A percentile compares a stretch with the other conserved stretches of the same genome.
These are phyloP conservation scores for Nissolia schottii DNA, from an alignment of 306 rosid species.

Conservation along the genomic window DNA sequence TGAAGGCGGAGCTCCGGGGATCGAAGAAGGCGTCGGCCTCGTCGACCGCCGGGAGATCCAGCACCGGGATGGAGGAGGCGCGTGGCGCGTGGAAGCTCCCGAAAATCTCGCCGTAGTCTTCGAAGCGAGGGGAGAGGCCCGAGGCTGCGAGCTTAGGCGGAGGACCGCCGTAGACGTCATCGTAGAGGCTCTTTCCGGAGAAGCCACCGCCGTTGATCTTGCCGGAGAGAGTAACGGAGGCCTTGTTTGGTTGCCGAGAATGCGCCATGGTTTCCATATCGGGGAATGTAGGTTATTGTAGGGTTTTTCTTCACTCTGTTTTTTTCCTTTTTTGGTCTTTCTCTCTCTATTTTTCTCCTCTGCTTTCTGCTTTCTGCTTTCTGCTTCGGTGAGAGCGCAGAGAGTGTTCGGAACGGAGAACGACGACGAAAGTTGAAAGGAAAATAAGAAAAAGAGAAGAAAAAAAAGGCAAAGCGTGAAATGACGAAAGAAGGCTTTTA, in stretches of 20 bases:
- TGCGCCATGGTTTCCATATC: constrained; percentile 62
- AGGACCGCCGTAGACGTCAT: constrained; percentile 76
- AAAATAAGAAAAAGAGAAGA: constrained; percentile 8
- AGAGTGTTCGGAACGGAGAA: constrained; percentile 34
- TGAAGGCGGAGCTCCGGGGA: constrained; percentile 54
- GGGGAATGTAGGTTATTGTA: constrained; percentile 19
- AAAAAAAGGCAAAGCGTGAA: not conserved
- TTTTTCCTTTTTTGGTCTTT: not conserved
- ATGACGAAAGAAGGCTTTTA: constrained; percentile 35
- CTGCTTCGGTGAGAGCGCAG: constrained; percentile 29
- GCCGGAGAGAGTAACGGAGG: constrained; percentile 33
- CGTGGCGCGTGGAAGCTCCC: constrained; percentile 65
- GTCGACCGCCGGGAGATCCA: constrained; percentile 64
- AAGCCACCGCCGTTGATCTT: constrained; percentile 39
- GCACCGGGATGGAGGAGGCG: constrained; percentile 68
- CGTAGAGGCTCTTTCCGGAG: constrained; percentile 46
- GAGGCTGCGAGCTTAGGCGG: constrained; percentile 64
- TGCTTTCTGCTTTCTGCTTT: not conserved
- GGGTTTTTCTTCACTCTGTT: constrained; percentile 22
- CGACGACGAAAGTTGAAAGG: constrained; percentile 28
- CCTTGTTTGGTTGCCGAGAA: constrained; percentile 55
- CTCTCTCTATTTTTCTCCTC: not conserved
- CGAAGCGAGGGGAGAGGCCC: constrained; percentile 65
- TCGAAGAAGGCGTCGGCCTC: constrained; percentile 61
- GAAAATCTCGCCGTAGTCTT: constrained; percentile 87